Evolutionary conservation across 805 yeast genomes (phyloP).

Genomic region (Kluyveromyces wickerhamii): DNA sequence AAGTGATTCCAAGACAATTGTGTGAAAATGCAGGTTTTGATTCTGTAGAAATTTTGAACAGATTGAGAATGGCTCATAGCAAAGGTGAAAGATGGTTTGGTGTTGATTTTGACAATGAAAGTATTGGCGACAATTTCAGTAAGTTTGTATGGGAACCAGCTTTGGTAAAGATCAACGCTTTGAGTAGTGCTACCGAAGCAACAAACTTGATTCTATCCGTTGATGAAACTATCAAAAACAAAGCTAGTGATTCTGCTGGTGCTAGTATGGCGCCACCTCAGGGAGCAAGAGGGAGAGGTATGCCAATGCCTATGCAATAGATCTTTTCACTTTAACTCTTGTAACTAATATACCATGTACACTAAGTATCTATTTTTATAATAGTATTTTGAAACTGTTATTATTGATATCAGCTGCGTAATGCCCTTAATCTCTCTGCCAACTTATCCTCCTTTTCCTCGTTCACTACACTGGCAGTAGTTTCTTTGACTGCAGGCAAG

Average conservation of each 20-base stretch:
- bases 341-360: slow-evolving; percentile 7
- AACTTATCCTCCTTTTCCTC: slow-evolving; percentile 80
- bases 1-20: slow-evolving; percentile 92
- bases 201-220: slow-evolving; percentile 89
- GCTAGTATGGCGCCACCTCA: slow-evolving; percentile 42
- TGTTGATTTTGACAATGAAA: slow-evolving; percentile 79
- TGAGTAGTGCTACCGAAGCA: slow-evolving; percentile 94
- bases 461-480: slow-evolving; percentile 36
- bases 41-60: slow-evolving; percentile 88
- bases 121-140: slow-evolving; percentile 74
- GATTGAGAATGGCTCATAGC: slow-evolving; percentile 87
- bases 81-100: slow-evolving; percentile 91
- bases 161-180: slow-evolving; percentile 86
- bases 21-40: slow-evolving; percentile 99
- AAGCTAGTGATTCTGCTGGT: slow-evolving; percentile 50
- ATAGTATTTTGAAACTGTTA: slow-evolving; percentile 3
- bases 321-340: slow-evolving; percentile 7
- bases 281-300: slow-evolving; percentile 60
- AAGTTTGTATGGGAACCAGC: slow-evolving; percentile 98
- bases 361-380: slow-evolving; percentile 1
- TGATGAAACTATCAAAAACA: slow-evolving; percentile 83
- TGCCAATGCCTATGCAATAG: slow-evolving; percentile 35
- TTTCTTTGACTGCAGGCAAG: slow-evolving; percentile 50
- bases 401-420: slow-evolving; percentile 41
- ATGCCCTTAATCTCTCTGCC: slow-evolving; percentile 82